Percentiles rank a stretch among this genome's conserved stretches.
phyloP scores from a whole-genome alignment of 805 yeast species.

The Cyberlindnera nakhonratchasimensis region DNA sequence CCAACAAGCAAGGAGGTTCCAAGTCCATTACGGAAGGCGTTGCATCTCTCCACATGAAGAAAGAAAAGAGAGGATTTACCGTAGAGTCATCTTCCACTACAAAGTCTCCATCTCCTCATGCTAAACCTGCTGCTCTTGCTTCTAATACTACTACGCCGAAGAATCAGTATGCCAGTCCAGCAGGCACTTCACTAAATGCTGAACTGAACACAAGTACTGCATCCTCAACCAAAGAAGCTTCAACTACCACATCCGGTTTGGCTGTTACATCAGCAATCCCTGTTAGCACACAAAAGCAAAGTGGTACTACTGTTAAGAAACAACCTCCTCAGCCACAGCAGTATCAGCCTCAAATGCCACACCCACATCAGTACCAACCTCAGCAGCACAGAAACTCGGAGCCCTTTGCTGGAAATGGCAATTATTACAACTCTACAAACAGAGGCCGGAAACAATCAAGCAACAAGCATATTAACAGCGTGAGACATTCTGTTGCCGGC shows the following conservation, averaged over 20 bases:
- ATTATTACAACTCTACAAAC: conserved; percentile 1
- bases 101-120: background rate
- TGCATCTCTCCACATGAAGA: background rate
- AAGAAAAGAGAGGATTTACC: background rate
- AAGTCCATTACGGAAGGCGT: background rate
- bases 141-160: background rate
- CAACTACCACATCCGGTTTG: background rate
- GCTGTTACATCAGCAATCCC: conserved; percentile 1
- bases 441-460: conserved; percentile 14
- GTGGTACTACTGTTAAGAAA: background rate
- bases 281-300: background rate
- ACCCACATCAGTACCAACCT: conserved; percentile 1
- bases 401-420: conserved; percentile 12
- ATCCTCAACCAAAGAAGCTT: background rate
- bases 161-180: background rate
- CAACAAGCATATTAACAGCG: conserved; percentile 12
- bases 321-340: background rate
- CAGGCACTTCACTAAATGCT: background rate
- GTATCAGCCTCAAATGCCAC: background rate
- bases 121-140: background rate
- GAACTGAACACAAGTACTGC: background rate
- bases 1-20: background rate
- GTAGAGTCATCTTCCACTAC: background rate
- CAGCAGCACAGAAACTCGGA: conserved; percentile 24
- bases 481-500: conserved; percentile 23